phyloP scores from a whole-genome alignment of 495 filamentous ascomycete genomes.

The Aspergillus wentii region DNA sequence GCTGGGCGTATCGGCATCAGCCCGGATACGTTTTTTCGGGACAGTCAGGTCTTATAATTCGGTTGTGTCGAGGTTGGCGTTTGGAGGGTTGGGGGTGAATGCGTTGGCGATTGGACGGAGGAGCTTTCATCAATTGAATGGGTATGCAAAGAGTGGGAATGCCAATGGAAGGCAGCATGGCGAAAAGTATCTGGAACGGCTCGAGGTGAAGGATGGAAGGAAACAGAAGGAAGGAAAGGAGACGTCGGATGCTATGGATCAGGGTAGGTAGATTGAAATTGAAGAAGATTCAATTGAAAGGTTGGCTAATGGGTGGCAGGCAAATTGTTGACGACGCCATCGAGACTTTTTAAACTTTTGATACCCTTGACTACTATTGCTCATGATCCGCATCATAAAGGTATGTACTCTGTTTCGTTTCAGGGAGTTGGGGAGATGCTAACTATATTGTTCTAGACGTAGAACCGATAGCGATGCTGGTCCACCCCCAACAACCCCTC shows the following conservation, averaged over 20 bases:
- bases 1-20: no score
- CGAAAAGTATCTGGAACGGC: constrained; percentile 15
- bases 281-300: background rate
- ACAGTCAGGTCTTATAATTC: no score
- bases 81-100: no score
- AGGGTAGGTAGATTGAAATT: constrained; percentile 56
- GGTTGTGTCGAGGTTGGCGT: no score
- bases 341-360: constrained; percentile 82
- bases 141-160: no score
- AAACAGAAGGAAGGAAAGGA: background rate
- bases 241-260: constrained; percentile 51
- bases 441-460: constrained; percentile 55
- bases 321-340: constrained; percentile 87
- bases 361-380: constrained; percentile 66
- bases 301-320: constrained; percentile 41
- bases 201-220: constrained; percentile 3
- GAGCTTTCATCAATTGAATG: no score
- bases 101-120: no score
- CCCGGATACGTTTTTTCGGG: no score
- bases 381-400: constrained; percentile 44
- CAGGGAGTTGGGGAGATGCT: constrained; percentile 2
- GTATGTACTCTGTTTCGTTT: constrained; percentile 36
- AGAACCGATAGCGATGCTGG: constrained; percentile 79
- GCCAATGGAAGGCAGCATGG: constrained; percentile 40
- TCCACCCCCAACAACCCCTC: constrained; percentile 89